Evolutionary conservation across 768 basidiomycete species (phyloP).

Genomic region (Boletus huronensis): DNA sequence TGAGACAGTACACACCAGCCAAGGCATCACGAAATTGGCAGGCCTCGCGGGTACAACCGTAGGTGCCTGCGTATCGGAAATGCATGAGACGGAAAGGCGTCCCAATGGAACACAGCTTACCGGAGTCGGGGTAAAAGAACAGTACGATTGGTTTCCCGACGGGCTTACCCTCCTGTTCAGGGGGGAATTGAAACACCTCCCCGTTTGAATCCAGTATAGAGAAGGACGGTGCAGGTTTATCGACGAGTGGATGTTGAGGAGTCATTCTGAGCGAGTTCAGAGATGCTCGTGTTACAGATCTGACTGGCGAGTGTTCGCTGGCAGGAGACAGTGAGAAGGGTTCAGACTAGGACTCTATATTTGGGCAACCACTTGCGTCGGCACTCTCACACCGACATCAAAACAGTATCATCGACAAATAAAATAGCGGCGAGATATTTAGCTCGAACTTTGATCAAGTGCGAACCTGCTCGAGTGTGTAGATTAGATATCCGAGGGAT

Average conservation of each 20-base stretch:
- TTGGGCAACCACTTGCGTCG: constrained; percentile 4
- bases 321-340: constrained; percentile 1
- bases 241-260: constrained; percentile 49
- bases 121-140: constrained; percentile 77
- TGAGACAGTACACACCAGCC: constrained; percentile 42
- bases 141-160: constrained; percentile 54
- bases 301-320: background rate
- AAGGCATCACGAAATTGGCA: constrained; percentile 81
- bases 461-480: background rate
- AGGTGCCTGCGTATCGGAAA: constrained; percentile 46
- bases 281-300: background rate
- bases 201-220: constrained; percentile 65
- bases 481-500: constrained; percentile 4
- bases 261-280: constrained; percentile 33
- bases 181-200: constrained; percentile 54
- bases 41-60: constrained; percentile 78
- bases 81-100: background rate
- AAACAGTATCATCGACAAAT: background rate
- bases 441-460: constrained; percentile 2
- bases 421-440: background rate
- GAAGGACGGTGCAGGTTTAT: constrained; percentile 62
- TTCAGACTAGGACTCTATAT: background rate
- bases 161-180: constrained; percentile 43
- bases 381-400: constrained; percentile 1
- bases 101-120: constrained; percentile 35